Evolutionary conservation across 2,329 filamentous ascomycete genomes (phyloP).

Genomic region (Chlorencoelia australis): DNA sequence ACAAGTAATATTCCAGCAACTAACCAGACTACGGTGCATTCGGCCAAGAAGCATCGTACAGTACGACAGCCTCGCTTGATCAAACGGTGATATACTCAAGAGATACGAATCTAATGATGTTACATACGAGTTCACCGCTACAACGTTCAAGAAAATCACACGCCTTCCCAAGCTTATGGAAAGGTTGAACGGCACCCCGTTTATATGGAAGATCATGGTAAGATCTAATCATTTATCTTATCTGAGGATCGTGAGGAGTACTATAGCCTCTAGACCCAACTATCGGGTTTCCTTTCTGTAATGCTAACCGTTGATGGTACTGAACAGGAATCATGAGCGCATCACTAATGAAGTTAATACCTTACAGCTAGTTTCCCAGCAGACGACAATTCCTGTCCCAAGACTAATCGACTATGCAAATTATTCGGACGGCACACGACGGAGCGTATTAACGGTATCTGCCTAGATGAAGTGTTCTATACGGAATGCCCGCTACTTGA

Average conservation of each 20-base stretch:
- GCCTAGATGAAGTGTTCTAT: not conserved
- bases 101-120: not conserved
- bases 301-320: not conserved
- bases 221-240: not conserved
- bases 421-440: not conserved
- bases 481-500: not conserved
- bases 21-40: no score
- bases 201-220: not conserved
- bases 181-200: not conserved
- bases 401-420: not conserved
- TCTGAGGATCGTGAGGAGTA: no score
- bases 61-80: no score
- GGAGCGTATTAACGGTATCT: not conserved
- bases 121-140: not conserved
- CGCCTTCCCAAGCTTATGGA: not conserved
- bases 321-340: not conserved
- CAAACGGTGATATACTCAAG: no score
- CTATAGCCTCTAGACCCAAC: not conserved
- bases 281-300: not conserved
- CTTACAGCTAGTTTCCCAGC: not conserved
- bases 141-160: not conserved
- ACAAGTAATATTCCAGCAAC: no score
- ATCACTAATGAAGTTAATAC: constrained; percentile 1
- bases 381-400: not conserved
- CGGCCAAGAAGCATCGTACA: no score